Percentiles rank a stretch among this genome's conserved stretches.
Evolutionary conservation across 192 early-diverging fungal genomes (phyloP).

Genomic region (Thoreauomyces humboldtii): DNA sequence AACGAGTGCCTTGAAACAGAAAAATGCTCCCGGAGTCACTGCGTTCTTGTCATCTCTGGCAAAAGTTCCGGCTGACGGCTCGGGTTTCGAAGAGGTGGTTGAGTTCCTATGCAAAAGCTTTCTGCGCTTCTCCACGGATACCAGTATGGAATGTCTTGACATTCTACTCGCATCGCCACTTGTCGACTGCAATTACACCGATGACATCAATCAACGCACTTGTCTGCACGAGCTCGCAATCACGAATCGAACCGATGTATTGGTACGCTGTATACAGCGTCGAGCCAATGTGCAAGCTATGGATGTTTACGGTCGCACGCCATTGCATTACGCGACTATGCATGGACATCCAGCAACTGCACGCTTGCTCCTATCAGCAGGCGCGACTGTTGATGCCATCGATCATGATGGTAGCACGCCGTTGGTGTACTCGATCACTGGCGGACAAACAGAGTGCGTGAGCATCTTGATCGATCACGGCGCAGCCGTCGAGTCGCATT

Average conservation of each 20-base stretch:
- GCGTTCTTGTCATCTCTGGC: slow-evolving; percentile 29
- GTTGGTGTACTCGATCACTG: slow-evolving; percentile 81
- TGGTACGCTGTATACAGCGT: slow-evolving; percentile 37
- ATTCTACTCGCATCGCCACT: slow-evolving; percentile 62
- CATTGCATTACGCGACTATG: slow-evolving; percentile 94
- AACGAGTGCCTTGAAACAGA: slow-evolving; percentile 10
- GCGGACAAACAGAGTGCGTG: slow-evolving; percentile 75
- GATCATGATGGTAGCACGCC: slow-evolving; percentile 92
- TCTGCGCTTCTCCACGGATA: slow-evolving; percentile 63
- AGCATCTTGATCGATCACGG: slow-evolving; percentile 68
- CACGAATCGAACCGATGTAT: slow-evolving; percentile 66
- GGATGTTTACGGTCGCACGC: slow-evolving; percentile 87
- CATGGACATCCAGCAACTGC: slow-evolving; percentile 68
- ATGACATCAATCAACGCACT: slow-evolving; percentile 92
- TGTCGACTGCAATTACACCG: slow-evolving; percentile 77
- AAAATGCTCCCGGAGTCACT: slow-evolving; percentile 11
- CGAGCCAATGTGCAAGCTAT: slow-evolving; percentile 37
- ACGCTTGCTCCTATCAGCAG: slow-evolving; percentile 28
- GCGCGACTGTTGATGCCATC: slow-evolving; percentile 51
- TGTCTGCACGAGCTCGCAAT: slow-evolving; percentile 89
- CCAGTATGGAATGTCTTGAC: slow-evolving; percentile 43
- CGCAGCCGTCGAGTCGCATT: slow-evolving; percentile 61
- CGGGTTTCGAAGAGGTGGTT: slow-evolving; percentile 32
- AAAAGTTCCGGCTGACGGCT: not conserved
- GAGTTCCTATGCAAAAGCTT: slow-evolving; percentile 71